A percentile compares a stretch with the other conserved stretches of the same genome.
Conservation (phyloP, 179 eudicot genomes). For the Spinacia oleracea region DNA sequence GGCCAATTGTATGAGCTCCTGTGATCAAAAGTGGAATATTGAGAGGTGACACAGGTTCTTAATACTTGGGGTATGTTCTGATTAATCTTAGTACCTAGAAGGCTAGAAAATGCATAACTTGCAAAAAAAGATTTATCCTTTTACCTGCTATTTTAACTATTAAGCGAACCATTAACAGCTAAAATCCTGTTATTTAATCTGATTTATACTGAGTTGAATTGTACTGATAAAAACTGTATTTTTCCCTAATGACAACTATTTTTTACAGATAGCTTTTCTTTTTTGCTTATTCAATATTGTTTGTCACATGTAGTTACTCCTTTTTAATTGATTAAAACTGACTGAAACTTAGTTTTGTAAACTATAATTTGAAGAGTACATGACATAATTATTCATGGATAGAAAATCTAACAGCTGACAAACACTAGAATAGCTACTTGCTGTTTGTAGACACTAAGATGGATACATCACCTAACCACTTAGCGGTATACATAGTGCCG, state of each 20-base stretch:
- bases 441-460: too few relatives aligned
- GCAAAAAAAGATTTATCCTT: background rate
- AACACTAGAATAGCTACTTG: background rate
- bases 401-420: background rate
- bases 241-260: too few relatives aligned
- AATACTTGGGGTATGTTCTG: background rate
- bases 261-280: too few relatives aligned
- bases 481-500: background rate
- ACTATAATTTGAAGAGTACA: too few relatives aligned
- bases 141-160: background rate
- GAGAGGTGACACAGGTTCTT: background rate
- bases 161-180: background rate
- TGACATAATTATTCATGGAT: too few relatives aligned
- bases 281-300: too few relatives aligned
- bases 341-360: too few relatives aligned
- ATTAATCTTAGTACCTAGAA: background rate
- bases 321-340: too few relatives aligned
- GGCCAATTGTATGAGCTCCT: constrained; percentile 87
- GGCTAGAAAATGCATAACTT: background rate
- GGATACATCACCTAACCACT: background rate
- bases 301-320: too few relatives aligned
- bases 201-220: too few relatives aligned
- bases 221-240: too few relatives aligned
- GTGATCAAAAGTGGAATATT: constrained; percentile 10
- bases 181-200: background rate